These are phyloP conservation scores for Ilyonectria mors-panacis DNA, from an alignment of 2,329 filamentous ascomycete genomes.

Conservation along the genomic window DNA sequence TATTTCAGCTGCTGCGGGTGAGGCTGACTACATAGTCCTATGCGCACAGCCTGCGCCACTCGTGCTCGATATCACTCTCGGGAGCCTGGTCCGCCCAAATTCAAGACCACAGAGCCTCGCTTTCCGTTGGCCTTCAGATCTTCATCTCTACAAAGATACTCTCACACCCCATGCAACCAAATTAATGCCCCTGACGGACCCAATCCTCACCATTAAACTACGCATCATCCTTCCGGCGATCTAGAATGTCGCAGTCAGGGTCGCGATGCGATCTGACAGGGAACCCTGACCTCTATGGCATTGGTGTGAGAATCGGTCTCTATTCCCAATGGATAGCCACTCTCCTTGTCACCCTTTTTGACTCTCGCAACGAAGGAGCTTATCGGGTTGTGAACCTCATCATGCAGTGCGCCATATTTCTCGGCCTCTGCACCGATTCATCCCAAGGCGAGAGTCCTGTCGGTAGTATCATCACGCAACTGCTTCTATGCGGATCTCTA, in stretches of 20 bases:
- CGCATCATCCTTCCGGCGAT: not conserved
- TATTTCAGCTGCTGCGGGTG: no score
- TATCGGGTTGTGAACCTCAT: constrained; percentile 1
- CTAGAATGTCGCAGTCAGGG: not conserved
- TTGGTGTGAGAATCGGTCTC: constrained; percentile 18
- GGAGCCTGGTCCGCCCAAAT: not conserved
- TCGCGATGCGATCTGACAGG: constrained; percentile 6
- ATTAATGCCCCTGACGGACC: not conserved
- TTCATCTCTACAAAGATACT: not conserved
- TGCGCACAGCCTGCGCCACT: constrained; percentile 2
- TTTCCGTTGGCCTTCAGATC: not conserved
- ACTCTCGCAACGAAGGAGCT: not conserved
- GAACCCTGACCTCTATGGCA: constrained; percentile 24
- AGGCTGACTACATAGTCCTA: not conserved
- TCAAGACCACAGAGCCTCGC: not conserved
- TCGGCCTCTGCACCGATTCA: constrained; percentile 4
- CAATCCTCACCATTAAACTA: no score
- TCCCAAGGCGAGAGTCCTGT: not conserved
- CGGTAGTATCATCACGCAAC: not conserved
- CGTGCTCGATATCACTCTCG: no score
- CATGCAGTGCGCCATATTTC: constrained; percentile 7
- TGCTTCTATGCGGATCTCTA: constrained; percentile 1
- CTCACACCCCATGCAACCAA: not conserved
- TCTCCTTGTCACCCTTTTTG: constrained; percentile 16
- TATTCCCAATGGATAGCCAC: constrained; percentile 20